Evolutionary conservation across 179 eudicot species (phyloP).

Genomic region (Gypsophila paniculata): DNA sequence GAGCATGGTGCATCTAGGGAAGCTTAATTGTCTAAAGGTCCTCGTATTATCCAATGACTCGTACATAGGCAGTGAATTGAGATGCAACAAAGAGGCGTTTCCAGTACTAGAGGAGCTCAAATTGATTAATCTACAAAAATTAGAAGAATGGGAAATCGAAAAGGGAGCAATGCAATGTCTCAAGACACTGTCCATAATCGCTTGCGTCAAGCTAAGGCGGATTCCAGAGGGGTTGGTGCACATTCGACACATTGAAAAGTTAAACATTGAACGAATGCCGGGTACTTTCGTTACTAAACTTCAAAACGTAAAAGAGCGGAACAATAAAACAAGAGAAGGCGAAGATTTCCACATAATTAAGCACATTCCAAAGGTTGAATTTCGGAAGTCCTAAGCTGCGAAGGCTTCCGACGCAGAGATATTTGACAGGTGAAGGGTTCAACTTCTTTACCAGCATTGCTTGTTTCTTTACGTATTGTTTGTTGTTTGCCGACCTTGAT

Average conservation of each 20-base stretch:
- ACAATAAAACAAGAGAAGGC: conserved; percentile 12
- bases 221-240: conserved; percentile 30
- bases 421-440: no score
- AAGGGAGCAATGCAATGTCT: conserved; percentile 28
- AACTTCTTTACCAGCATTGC: no score
- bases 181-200: conserved; percentile 17
- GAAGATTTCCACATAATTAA: conserved; percentile 34
- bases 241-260: conserved; percentile 12
- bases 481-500: no score
- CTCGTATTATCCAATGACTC: conserved; percentile 22
- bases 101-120: conserved; percentile 26
- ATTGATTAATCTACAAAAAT: conserved; percentile 16
- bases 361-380: conserved; percentile 1
- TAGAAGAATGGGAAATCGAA: conserved; percentile 30
- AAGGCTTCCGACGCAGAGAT: background rate
- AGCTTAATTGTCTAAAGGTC: conserved; percentile 18
- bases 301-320: background rate
- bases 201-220: conserved; percentile 13
- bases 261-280: conserved; percentile 24
- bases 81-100: conserved; percentile 17
- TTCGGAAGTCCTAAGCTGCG: conserved; percentile 6
- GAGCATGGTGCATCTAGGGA: conserved; percentile 26
- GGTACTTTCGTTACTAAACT: conserved; percentile 19
- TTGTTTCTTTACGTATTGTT: no score
- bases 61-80: conserved; percentile 6